phyloP scores from a whole-genome alignment of 2,329 filamentous ascomycete species.

The Capronia coronata region DNA sequence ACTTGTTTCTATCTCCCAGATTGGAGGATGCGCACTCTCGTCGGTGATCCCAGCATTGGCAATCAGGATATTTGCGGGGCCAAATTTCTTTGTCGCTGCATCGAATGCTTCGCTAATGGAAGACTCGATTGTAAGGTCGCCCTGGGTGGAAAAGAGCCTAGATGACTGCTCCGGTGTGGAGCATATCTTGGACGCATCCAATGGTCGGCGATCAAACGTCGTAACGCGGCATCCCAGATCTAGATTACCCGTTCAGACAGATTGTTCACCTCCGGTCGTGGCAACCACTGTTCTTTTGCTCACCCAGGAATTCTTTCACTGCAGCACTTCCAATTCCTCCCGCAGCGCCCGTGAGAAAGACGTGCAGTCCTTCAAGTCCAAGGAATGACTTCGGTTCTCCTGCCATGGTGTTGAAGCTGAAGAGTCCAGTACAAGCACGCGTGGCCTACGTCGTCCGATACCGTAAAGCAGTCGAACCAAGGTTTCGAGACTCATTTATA shows the following conservation, averaged over 20 bases:
- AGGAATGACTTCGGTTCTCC: constrained; percentile 35
- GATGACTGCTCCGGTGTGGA: constrained; percentile 30
- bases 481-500: no score
- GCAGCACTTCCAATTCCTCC: constrained; percentile 48
- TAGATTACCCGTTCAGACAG: constrained; percentile 27
- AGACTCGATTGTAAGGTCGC: constrained; percentile 45
- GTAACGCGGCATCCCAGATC: constrained; percentile 51
- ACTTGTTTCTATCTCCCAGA: constrained; percentile 49
- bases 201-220: constrained; percentile 44
- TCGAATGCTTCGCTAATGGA: constrained; percentile 39
- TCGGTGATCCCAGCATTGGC: constrained; percentile 50
- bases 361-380: constrained; percentile 45
- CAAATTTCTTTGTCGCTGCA: constrained; percentile 35
- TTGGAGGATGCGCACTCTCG: constrained; percentile 43
- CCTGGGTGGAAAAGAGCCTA: constrained; percentile 39
- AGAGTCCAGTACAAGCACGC: no score
- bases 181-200: constrained; percentile 30
- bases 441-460: no score
- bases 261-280: not conserved
- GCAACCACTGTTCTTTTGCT: constrained; percentile 8
- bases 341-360: constrained; percentile 50
- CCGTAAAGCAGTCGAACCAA: not conserved
- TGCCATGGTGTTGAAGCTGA: not conserved
- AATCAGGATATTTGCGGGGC: constrained; percentile 48
- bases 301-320: constrained; percentile 49